Base-by-base conservation (phyloP, 305 asterid genomes). In the Solanum chacoense region DNA sequence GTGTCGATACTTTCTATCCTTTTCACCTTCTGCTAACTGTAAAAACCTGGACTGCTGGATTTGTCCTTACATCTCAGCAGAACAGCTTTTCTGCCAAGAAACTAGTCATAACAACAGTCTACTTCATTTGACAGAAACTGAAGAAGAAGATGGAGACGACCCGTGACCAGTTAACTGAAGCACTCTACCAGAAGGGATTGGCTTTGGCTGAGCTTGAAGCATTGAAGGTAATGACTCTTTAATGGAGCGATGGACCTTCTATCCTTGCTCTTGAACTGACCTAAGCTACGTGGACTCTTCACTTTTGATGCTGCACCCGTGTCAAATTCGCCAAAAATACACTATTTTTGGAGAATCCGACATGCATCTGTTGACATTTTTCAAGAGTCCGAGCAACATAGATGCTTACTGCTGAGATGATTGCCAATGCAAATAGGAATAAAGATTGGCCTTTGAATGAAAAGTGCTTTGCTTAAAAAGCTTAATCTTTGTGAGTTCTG, bases 81-180 rank as follows among this genome's bases (percentile, higher is more conserved):
- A 28, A 29, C 71, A 42, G 18, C 18, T 76, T 86, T 40, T 42
- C 20, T 32, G 75, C 31, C 55, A 26, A 31, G 29, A 45, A 74
- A 45, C 76, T 31, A 76, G 85, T 87, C 74, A 75, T 87, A 24
- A 45, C 87, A 81, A 80, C 59, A 74, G 77, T 24, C 84, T 74
- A 76, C 63, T 89, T 87, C 89, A 88, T 63, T 88, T 81, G 89
- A 65, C 89, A 97, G 99, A 94, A 91, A 91, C 89, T 55, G 91
- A 97, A 94, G 95, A 96, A 95, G 97, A 94, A 93, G 92, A 94
- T 96, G 99, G 98, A 96, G 88, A 89, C 94, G 63, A 94, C 94
- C 79, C 96, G 96, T 74, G 99, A 95, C 90, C 99, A 95, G 89
- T 91, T 97, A 90, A 94, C 97, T 13, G 99, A 97, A 91, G 98